Conservation (phyloP, 2,329 filamentous ascomycete genomes). For the Lasiodiplodia citricola region DNA sequence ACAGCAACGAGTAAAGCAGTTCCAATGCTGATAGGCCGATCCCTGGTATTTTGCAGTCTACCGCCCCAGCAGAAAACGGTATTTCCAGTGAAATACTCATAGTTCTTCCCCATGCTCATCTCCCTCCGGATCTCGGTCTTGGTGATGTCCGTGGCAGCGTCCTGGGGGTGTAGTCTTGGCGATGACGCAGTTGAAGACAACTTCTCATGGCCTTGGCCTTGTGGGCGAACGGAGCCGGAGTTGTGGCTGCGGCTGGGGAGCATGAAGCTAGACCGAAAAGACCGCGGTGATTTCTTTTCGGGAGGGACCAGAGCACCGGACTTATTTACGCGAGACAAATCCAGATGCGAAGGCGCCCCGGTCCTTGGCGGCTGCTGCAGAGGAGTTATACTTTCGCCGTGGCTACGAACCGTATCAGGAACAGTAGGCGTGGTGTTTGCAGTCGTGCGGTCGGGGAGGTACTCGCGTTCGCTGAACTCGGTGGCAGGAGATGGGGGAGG, state of each 20-base stretch:
- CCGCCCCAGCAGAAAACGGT: conserved; percentile 88
- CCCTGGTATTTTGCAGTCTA: conserved; percentile 83
- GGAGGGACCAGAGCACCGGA: conserved; percentile 12
- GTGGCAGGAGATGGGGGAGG: conserved; percentile 79
- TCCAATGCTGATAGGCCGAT: conserved; percentile 85
- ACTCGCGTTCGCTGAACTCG: conserved; percentile 75
- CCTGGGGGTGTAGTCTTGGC: conserved; percentile 65
- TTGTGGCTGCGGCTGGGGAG: conserved; percentile 62
- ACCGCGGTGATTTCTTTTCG: conserved; percentile 20
- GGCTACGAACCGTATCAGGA: conserved; percentile 64
- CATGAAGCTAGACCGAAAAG: conserved; percentile 53
- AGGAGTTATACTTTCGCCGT: conserved; percentile 79
- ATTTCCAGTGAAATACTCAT: conserved; percentile 93
- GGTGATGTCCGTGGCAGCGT: conserved; percentile 44
- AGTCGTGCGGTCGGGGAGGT: conserved; percentile 69
- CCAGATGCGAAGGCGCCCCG: conserved; percentile 55
- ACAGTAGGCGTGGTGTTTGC: conserved; percentile 75
- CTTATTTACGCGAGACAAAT: conserved; percentile 60
- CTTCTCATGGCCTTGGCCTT: conserved; percentile 72
- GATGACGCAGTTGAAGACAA: conserved; percentile 82
- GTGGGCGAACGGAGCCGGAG: conserved; percentile 44
- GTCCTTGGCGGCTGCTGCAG: conserved; percentile 60
- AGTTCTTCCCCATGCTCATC: conserved; percentile 69
- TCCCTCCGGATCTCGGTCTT: conserved; percentile 27
- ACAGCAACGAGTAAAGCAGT: conserved; percentile 82